Percentiles rank a stretch among this genome's conserved stretches.
Evolutionary conservation across 768 basidiomycete species (phyloP).

Genomic region (Dioszegia hungarica): DNA sequence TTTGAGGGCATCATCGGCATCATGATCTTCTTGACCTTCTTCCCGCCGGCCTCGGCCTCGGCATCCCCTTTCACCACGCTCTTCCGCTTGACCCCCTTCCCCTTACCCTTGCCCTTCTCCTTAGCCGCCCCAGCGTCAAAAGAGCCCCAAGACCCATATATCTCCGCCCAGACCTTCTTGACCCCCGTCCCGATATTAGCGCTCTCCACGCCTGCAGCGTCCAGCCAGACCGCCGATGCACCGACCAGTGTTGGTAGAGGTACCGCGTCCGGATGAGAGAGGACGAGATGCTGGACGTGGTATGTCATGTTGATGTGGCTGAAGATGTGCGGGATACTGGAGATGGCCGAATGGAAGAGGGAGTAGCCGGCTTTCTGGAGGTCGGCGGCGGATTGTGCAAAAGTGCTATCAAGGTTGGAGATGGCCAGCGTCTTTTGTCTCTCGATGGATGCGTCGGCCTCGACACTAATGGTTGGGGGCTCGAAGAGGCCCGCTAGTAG

Average conservation of each 20-base stretch:
- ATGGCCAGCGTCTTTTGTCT: not conserved
- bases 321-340: constrained; percentile 74
- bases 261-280: not conserved
- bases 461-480: constrained; percentile 56
- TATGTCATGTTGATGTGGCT: constrained; percentile 85
- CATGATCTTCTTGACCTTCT: constrained; percentile 33
- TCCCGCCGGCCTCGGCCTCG: constrained; percentile 1
- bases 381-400: not conserved
- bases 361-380: constrained; percentile 52
- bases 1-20: constrained; percentile 37
- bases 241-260: not conserved
- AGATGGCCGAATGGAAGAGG: constrained; percentile 47
- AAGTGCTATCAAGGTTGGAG: not conserved
- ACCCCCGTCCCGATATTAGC: constrained; percentile 48
- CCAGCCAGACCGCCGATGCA: constrained; percentile 25
- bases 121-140: constrained; percentile 10
- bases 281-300: constrained; percentile 32
- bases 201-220: constrained; percentile 18
- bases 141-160: constrained; percentile 36
- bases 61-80: constrained; percentile 9
- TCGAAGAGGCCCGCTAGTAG: constrained; percentile 85
- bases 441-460: constrained; percentile 4
- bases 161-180: constrained; percentile 49
- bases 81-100: constrained; percentile 10
- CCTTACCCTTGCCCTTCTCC: not conserved